A percentile compares a stretch with the other conserved stretches of the same genome.
Evolutionary conservation across 371 early-diverging fungal genomes (phyloP).

Genomic region (Spraguea lophii): DNA sequence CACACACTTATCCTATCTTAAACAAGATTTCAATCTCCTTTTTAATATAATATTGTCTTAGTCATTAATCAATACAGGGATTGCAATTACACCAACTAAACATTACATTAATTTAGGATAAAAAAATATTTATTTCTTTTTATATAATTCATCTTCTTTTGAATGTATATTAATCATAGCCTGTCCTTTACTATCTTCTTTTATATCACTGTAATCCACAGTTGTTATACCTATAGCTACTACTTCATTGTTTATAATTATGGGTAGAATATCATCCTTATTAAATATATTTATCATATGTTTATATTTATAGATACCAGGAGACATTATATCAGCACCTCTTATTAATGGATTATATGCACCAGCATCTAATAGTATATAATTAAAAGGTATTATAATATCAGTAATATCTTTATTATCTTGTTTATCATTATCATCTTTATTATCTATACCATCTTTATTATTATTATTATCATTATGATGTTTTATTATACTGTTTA

Average conservation of each 20-base stretch:
- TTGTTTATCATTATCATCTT: no score
- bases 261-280: conserved; percentile 11
- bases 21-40: no score
- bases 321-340: conserved; percentile 46
- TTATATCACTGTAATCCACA: conserved; percentile 11
- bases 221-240: conserved; percentile 20
- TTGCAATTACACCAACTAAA: no score
- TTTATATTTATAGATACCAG: conserved; percentile 38
- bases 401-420: no score
- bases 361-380: conserved; percentile 37
- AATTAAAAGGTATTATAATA: not conserved
- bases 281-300: conserved; percentile 12
- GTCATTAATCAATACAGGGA: no score
- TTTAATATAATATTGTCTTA: no score
- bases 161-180: conserved; percentile 15
- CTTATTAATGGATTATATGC: conserved; percentile 34
- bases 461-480: no score
- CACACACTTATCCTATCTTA: no score
- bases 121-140: no score
- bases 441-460: no score
- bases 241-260: conserved; percentile 15
- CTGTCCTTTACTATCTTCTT: conserved; percentile 3
- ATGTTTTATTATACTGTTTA: no score
- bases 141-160: conserved; percentile 14
- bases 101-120: no score